A percentile compares a stretch with the other conserved stretches of the same genome.
phyloP scores from a whole-genome alignment of 1,139 yeast genomes.

The Hemisphaericaspora xylofermentans region DNA sequence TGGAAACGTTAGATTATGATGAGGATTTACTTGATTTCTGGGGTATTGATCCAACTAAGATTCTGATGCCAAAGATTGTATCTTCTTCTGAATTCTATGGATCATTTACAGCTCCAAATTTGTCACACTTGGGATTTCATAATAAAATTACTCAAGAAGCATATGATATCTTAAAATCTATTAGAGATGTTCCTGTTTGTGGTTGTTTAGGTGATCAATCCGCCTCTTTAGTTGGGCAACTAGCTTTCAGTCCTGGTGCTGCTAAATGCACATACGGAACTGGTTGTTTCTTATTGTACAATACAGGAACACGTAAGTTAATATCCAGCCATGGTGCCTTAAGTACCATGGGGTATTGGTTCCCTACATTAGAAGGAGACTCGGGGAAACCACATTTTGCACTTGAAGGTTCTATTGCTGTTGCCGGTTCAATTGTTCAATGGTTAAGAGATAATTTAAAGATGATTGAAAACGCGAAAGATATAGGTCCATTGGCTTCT shows the following conservation, averaged over 20 bases:
- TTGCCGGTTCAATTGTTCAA: conserved; percentile 92
- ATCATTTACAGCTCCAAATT: conserved; percentile 59
- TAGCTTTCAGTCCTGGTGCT: conserved; percentile 78
- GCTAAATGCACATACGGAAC: conserved; percentile 99
- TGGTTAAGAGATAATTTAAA: conserved; percentile 93
- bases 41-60: conserved; percentile 70
- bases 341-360: conserved; percentile 89
- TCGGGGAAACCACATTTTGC: conserved; percentile 77
- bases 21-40: conserved; percentile 73
- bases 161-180: conserved; percentile 47
- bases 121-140: conserved; percentile 50
- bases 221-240: conserved; percentile 90
- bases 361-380: conserved; percentile 59
- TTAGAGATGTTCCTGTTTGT: conserved; percentile 68
- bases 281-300: conserved; percentile 87
- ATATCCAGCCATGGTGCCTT: conserved; percentile 78
- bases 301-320: conserved; percentile 71
- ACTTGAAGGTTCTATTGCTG: conserved; percentile 93
- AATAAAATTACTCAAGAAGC: conserved; percentile 53
- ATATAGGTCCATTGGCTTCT: conserved; percentile 87
- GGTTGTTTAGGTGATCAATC: conserved; percentile 96
- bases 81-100: conserved; percentile 84
- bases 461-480: conserved; percentile 76
- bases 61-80: conserved; percentile 74
- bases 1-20: conserved; percentile 75